Evolutionary conservation across 192 early-diverging fungal species (phyloP).

Genomic region (Linnemannia zychae): DNA sequence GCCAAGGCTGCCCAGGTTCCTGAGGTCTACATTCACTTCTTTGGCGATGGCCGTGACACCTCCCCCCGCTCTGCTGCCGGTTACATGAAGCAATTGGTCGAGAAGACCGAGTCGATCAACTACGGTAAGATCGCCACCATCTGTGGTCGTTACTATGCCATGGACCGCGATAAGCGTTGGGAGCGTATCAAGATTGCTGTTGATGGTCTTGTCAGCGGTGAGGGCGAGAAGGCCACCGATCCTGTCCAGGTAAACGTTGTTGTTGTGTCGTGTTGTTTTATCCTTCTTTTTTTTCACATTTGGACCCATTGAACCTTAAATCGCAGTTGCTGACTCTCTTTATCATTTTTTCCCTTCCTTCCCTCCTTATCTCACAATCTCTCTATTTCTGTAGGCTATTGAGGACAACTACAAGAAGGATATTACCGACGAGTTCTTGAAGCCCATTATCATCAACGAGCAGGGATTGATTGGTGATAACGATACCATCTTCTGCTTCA

Average conservation of each 20-base stretch:
- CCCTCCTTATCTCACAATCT: background rate
- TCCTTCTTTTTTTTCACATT: background rate
- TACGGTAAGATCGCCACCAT: conserved; percentile 96
- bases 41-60: conserved; percentile 98
- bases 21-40: conserved; percentile 93
- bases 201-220: conserved; percentile 86
- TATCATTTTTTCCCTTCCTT: background rate
- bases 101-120: conserved; percentile 69
- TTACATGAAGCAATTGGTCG: conserved; percentile 84
- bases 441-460: conserved; percentile 93
- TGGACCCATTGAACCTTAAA: background rate
- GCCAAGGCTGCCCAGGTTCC: conserved; percentile 91
- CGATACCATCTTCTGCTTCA: conserved; percentile 98
- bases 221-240: conserved; percentile 80
- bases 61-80: conserved; percentile 86
- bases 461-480: conserved; percentile 86
- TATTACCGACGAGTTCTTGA: conserved; percentile 99
- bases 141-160: conserved; percentile 98
- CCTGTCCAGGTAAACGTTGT: conserved; percentile 61
- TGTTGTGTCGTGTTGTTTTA: background rate
- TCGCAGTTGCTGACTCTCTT: background rate
- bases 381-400: conserved; percentile 63
- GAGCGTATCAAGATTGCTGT: conserved; percentile 96
- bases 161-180: conserved; percentile 99
- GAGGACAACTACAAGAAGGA: conserved; percentile 88